These are phyloP conservation scores for Candida tallmaniae DNA, from an alignment of 805 yeast species.

Conservation along the genomic window DNA sequence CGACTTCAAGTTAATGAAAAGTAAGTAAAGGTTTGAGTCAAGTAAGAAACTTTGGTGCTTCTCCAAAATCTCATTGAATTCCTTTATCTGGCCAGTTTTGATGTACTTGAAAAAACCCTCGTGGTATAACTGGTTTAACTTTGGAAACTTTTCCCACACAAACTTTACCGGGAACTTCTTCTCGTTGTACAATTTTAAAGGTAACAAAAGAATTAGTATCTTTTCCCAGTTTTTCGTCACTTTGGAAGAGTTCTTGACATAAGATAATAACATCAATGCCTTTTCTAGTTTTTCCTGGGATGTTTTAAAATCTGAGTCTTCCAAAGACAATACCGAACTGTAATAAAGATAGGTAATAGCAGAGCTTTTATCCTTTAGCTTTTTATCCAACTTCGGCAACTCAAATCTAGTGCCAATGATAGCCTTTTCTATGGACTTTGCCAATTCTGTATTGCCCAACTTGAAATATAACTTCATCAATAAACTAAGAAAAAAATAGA, in stretches of 20 bases:
- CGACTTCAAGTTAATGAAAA: slow-evolving; percentile 48
- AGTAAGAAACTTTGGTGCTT: slow-evolving; percentile 49
- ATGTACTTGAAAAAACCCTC: slow-evolving; percentile 46
- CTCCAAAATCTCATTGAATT: slow-evolving; percentile 43
- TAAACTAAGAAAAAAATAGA: slow-evolving; percentile 66
- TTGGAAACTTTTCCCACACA: slow-evolving; percentile 40
- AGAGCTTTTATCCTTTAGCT: slow-evolving; percentile 33
- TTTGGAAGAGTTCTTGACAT: slow-evolving; percentile 14
- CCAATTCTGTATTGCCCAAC: slow-evolving; percentile 64
- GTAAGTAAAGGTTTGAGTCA: slow-evolving; percentile 55
- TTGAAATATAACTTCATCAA: slow-evolving; percentile 67
- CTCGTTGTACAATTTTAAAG: slow-evolving; percentile 51
- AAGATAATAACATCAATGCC: slow-evolving; percentile 41
- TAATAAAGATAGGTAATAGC: slow-evolving; percentile 63
- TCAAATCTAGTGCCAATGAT: slow-evolving; percentile 48
- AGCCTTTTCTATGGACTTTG: slow-evolving; percentile 70
- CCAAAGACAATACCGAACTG: slow-evolving; percentile 61
- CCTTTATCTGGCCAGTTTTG: slow-evolving; percentile 49
- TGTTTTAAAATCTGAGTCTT: slow-evolving; percentile 53
- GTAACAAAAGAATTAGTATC: slow-evolving; percentile 59
- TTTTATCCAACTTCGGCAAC: slow-evolving; percentile 48
- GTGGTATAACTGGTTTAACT: slow-evolving; percentile 38
- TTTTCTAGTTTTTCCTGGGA: slow-evolving; percentile 49
- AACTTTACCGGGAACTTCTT: slow-evolving; percentile 42
- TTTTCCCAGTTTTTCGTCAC: slow-evolving; percentile 34